Conservation (phyloP, 2,329 filamentous ascomycete genomes). For the Claviceps spartinae region DNA sequence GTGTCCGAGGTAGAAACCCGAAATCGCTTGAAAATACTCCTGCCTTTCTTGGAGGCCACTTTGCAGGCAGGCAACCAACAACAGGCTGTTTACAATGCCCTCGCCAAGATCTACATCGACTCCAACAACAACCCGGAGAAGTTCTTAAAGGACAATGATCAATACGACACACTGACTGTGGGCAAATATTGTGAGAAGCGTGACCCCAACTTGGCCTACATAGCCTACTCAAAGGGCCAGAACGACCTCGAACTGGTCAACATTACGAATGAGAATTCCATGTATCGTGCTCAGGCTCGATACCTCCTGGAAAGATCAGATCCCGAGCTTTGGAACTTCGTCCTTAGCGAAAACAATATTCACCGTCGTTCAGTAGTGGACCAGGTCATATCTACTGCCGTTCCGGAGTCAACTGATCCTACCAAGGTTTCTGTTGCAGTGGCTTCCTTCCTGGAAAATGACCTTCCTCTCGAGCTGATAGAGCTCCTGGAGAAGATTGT, state of each 20-base stretch:
- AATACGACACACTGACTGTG: slow-evolving; percentile 83
- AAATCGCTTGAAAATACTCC: slow-evolving; percentile 85
- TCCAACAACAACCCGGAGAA: slow-evolving; percentile 96
- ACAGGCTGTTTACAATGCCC: slow-evolving; percentile 89
- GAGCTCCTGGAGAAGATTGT: slow-evolving; percentile 99
- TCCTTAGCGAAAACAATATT: slow-evolving; percentile 89
- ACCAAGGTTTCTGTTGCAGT: slow-evolving; percentile 92
- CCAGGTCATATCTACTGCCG: slow-evolving; percentile 89
- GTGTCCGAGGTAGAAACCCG: slow-evolving; percentile 90
- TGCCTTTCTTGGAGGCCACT: slow-evolving; percentile 92
- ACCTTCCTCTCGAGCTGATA: slow-evolving; percentile 86
- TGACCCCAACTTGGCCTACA: slow-evolving; percentile 88
- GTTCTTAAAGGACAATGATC: slow-evolving; percentile 93
- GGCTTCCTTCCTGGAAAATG: slow-evolving; percentile 78
- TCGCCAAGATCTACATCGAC: slow-evolving; percentile 99
- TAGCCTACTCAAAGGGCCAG: slow-evolving; percentile 90
- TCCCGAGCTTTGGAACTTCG: slow-evolving; percentile 83
- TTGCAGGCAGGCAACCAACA: slow-evolving; percentile 85
- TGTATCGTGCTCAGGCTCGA: slow-evolving; percentile 95
- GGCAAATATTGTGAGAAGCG: slow-evolving; percentile 99
- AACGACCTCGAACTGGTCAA: slow-evolving; percentile 95
- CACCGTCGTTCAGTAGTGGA: slow-evolving; percentile 89
- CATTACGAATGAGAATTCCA: slow-evolving; percentile 98
- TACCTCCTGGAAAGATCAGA: slow-evolving; percentile 89
- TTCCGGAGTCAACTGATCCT: slow-evolving; percentile 83